A percentile compares a stretch with the other conserved stretches of the same genome.
These are phyloP conservation scores for Xylaria grammica DNA, from an alignment of 495 filamentous ascomycete species.

Conservation along the genomic window DNA sequence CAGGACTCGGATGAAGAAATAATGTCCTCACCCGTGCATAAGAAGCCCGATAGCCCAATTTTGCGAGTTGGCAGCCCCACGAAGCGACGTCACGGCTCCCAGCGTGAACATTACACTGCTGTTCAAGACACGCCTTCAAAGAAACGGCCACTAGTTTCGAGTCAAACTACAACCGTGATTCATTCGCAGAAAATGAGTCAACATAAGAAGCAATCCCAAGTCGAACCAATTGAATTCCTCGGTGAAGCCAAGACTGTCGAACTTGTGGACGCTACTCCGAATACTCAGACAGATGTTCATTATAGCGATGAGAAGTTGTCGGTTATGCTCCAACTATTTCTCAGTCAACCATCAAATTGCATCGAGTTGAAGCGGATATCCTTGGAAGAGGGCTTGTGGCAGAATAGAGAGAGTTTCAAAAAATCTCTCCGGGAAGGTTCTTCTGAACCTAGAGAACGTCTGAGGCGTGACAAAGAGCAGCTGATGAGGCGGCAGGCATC, in stretches of 20 bases:
- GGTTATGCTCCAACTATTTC: slow-evolving; percentile 39
- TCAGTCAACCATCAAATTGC: slow-evolving; percentile 37
- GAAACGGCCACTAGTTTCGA: slow-evolving; percentile 21
- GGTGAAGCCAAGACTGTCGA: slow-evolving; percentile 16
- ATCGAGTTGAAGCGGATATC: slow-evolving; percentile 36
- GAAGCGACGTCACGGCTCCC: slow-evolving; percentile 24
- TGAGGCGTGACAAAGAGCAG: slow-evolving; percentile 42
- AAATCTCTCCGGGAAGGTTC: slow-evolving; percentile 37
- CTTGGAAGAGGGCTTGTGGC: slow-evolving; percentile 34
- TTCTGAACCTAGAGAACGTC: slow-evolving; percentile 37
- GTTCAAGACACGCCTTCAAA: slow-evolving; percentile 31
- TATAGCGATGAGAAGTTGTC: slow-evolving; percentile 33
- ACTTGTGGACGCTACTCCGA: slow-evolving; percentile 16
- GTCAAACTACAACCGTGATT: slow-evolving; percentile 22
- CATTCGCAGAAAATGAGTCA: slow-evolving; percentile 29
- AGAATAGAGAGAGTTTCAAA: slow-evolving; percentile 43
- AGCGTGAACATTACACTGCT: slow-evolving; percentile 26
- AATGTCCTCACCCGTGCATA: slow-evolving; percentile 34
- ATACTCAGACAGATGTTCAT: slow-evolving; percentile 15
- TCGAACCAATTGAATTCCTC: slow-evolving; percentile 7
- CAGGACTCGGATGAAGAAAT: slow-evolving; percentile 59
- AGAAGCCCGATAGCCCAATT: slow-evolving; percentile 21
- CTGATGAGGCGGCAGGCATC: slow-evolving; percentile 40
- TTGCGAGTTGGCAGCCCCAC: slow-evolving; percentile 25
- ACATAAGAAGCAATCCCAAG: slow-evolving; percentile 10